Evolutionary conservation across 306 rosid genomes (phyloP), one percentile per base, ranked within the genome.

Genomic region (Chamaecrista fasciculata): DNA sequence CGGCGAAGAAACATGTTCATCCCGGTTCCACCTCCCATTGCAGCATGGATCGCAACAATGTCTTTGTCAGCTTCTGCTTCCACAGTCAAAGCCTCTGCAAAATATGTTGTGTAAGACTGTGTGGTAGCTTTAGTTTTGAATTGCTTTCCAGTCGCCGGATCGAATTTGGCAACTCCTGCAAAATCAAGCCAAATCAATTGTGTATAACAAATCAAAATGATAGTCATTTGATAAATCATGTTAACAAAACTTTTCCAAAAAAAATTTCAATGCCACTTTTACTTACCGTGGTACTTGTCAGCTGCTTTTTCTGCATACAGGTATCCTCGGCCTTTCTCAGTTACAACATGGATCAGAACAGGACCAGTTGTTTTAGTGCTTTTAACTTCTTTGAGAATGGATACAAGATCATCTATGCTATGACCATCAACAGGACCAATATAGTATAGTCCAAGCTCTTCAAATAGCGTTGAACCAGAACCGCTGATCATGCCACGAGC

Each of bases 401-500:
- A 42, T 28, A 89, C 68, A 64, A 91, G 90, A 77, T 91, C 99
- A 66, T 91, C 96, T 7, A 95, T 67, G 85, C 84, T 91, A 85
- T 95, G 99, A 75, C 95, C 99, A 73, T 95, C 96, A 11, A 95
- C 99, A 34, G 95, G 99, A 67, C 97, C 99, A 49, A 95, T 91
- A 69, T 95, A 95, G 80, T 95, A 95, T 57, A 95, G 88, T 47
- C 99, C 99, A 59, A 95, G 99, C 83, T 95, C 99, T 78, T 95
- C 97, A 80, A 95, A 95, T 15, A 95, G 85, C 2, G 99, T 66
- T 19, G 97, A 95, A 59, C 99, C 96, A 20, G 96, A 76, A 57
- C 97, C 99, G 66, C 99, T 82, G 67, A 95, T 95, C 99, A 95
- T 95, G 51, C 99, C 97, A 71, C 97, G 97, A 71, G 99, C 96